Conservation (phyloP, 2,329 filamentous ascomycete genomes). For the Xylaria multiplex region DNA sequence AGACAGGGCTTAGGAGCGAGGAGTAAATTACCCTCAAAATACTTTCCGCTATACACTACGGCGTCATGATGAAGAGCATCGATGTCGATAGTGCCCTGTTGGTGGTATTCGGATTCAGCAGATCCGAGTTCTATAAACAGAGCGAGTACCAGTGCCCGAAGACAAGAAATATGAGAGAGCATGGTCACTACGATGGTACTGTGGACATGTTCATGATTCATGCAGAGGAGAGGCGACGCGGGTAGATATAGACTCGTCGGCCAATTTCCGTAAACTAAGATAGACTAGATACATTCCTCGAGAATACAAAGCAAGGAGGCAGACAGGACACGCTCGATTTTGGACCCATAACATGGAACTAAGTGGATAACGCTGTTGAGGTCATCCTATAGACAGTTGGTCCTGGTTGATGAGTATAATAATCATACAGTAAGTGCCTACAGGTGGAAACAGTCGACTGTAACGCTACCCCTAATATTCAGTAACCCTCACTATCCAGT, state of each 20-base stretch:
- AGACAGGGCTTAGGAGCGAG: background rate
- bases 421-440: no score
- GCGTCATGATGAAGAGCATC: constrained; percentile 5
- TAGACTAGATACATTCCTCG: no score
- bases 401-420: no score
- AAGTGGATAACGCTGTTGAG: no score
- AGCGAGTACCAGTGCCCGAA: constrained; percentile 4
- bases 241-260: background rate
- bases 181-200: background rate
- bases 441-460: no score
- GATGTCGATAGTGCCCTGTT: constrained; percentile 4
- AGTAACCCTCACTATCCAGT: no score
- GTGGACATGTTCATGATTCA: background rate
- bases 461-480: no score
- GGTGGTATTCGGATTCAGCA: background rate
- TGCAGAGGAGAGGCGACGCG: background rate
- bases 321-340: no score
- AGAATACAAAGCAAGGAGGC: no score
- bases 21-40: constrained; percentile 8
- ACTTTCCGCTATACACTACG: constrained; percentile 7
- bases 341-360: no score
- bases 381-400: no score
- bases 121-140: background rate
- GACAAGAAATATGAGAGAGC: constrained; percentile 2
- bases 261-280: no score